Base-by-base conservation (phyloP, 768 basidiomycete genomes). In the Rhodotorula sphaerocarpa region DNA sequence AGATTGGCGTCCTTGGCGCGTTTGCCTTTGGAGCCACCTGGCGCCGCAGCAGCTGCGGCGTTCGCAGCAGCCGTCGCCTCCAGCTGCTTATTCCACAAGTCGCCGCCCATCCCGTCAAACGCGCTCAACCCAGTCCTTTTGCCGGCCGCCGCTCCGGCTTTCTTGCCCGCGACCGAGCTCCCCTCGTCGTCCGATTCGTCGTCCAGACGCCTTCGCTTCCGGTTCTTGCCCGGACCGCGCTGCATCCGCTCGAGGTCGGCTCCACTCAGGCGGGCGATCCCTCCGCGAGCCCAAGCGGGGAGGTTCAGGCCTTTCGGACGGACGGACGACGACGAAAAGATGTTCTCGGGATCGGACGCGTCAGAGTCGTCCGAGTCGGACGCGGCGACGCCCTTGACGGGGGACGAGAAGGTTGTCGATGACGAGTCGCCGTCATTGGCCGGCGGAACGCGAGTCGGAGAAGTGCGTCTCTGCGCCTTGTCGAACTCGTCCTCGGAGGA, bases 1-100 rank as follows among this genome's bases (percentile, higher is more conserved):
- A 48, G 31, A 36, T 23, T 16, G 9, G 1, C 55, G 10, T 44
- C 48, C 51, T 50, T 52, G 50, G 28, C 57, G 52, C 21, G 43
- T 14, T 14, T 18, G 25, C 3, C 42, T 4, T 6, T 18, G 30
- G 18, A 7, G 20, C 18, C 16, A 20, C 21, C 50, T 28, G 7
- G 10, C 33, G 33, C n/a, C 23, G 36, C 25, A 25, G 23, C 59
- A 39, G 36, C 36, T 9, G 36, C 36, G 16, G 36, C 36, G 36
- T 44, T 61, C 12, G 30, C 61, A 27, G 45, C 50, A 15, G 47
- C 61, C 28, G 34, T 30, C 33, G 33, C 21, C 27, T 47, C 57
- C 33, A 20, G 43, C 21, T 44, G 43, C 21, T 44, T 9, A 7
- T 44, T 20, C 16, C 23, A 20, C 10, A 20, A 7, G 12, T 7